A percentile compares a stretch with the other conserved stretches of the same genome.
These are phyloP conservation scores for Ostreobium quekettii DNA, from an alignment of 139 green algal species.

Conservation along the genomic window DNA sequence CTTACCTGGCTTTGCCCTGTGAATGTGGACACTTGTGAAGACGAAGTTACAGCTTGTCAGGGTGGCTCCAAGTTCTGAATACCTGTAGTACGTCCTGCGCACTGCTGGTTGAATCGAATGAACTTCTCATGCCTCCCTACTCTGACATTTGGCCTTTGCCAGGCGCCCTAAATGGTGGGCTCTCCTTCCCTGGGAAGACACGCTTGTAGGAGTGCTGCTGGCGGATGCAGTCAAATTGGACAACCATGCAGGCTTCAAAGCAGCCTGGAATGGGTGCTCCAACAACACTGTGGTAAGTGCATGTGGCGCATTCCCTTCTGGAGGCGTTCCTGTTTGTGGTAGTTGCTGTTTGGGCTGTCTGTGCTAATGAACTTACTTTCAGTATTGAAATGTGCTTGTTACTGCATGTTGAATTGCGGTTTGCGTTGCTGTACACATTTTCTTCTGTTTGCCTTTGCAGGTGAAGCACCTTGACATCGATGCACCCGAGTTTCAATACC, in stretches of 20 bases:
- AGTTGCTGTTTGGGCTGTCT: neutral
- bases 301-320: neutral
- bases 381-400: neutral
- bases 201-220: slow-evolving; percentile 44
- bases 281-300: slow-evolving; percentile 32
- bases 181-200: slow-evolving; percentile 55
- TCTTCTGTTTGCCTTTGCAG: neutral
- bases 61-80: neutral
- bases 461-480: slow-evolving; percentile 46
- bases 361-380: neutral
- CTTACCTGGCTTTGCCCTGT: slow-evolving; percentile 1
- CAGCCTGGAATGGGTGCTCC: slow-evolving; percentile 46
- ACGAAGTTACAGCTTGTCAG: neutral
- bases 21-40: neutral
- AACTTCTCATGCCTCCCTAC: neutral
- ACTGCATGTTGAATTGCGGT: neutral
- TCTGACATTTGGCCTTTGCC: slow-evolving; percentile 11
- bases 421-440: neutral
- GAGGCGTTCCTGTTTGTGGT: neutral
- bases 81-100: neutral
- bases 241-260: slow-evolving; percentile 40
- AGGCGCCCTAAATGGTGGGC: slow-evolving; percentile 27
- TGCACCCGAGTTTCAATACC: slow-evolving; percentile 21
- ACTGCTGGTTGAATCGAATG: slow-evolving; percentile 22
- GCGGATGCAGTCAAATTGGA: slow-evolving; percentile 9